Evolutionary conservation across 768 basidiomycete species (phyloP).

Genomic region (Auricularia heimuer): DNA sequence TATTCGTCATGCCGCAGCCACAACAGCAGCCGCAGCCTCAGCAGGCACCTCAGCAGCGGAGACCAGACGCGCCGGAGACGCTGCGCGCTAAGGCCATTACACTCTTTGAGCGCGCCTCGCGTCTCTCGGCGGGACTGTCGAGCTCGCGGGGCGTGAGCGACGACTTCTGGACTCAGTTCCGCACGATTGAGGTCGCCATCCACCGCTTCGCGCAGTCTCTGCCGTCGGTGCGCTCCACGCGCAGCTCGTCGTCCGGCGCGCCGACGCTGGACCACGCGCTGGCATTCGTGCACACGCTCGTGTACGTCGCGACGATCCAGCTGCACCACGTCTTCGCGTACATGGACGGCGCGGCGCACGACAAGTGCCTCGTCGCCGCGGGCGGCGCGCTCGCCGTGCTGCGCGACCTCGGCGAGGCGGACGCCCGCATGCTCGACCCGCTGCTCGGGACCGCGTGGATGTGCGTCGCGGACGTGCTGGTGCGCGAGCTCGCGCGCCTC

Average conservation of each 20-base stretch:
- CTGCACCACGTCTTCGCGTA: slow-evolving; percentile 53
- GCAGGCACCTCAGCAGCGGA: slow-evolving; percentile 36
- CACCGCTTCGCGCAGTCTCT: slow-evolving; percentile 41
- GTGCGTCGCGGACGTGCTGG: slow-evolving; percentile 52
- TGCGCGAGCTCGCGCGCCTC: slow-evolving; percentile 43
- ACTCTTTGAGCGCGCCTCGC: slow-evolving; percentile 58
- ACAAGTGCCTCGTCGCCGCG: slow-evolving; percentile 58
- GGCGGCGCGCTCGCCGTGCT: slow-evolving; percentile 49
- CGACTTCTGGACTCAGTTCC: slow-evolving; percentile 50
- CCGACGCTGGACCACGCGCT: slow-evolving; percentile 52
- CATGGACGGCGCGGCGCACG: slow-evolving; percentile 49
- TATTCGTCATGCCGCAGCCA: slow-evolving; percentile 45
- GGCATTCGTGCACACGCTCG: slow-evolving; percentile 53
- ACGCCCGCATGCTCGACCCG: slow-evolving; percentile 67
- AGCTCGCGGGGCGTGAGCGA: slow-evolving; percentile 6
- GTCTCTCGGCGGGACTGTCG: slow-evolving; percentile 32
- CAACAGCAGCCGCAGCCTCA: slow-evolving; percentile 36
- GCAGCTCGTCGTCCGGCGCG: slow-evolving; percentile 46
- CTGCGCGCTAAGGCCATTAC: slow-evolving; percentile 70
- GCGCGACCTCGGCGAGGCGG: slow-evolving; percentile 51
- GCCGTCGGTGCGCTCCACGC: slow-evolving; percentile 48
- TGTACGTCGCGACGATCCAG: slow-evolving; percentile 55
- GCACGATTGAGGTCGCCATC: slow-evolving; percentile 53
- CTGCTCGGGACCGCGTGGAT: slow-evolving; percentile 69
- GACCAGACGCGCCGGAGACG: slow-evolving; percentile 53